Percentiles rank a stretch among this genome's conserved stretches.
Evolutionary conservation across 768 basidiomycete species (phyloP).

Genomic region (Lactarius evosmus): DNA sequence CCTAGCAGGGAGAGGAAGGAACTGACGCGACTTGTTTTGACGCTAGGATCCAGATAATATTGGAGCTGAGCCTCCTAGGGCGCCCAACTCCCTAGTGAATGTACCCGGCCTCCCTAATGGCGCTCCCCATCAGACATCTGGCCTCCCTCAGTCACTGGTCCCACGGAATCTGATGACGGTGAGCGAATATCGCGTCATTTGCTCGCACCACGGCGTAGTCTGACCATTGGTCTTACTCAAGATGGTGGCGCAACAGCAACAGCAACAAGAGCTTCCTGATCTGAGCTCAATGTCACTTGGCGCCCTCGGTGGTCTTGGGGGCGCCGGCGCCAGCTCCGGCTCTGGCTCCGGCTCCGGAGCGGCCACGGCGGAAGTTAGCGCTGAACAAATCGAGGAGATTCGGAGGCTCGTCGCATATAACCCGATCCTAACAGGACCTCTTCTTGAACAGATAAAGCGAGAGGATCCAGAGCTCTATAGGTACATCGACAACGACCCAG

Average conservation of each 20-base stretch:
- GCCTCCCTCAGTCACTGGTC: constrained; percentile 37
- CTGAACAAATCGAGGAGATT: constrained; percentile 63
- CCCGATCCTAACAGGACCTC: constrained; percentile 69
- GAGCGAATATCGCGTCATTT: constrained; percentile 25
- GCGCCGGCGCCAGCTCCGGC: neutral
- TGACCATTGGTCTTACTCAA: constrained; percentile 30
- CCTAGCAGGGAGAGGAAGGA: neutral
- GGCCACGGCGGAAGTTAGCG: constrained; percentile 34
- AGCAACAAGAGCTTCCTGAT: constrained; percentile 34
- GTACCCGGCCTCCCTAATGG: constrained; percentile 32
- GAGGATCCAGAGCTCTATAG: constrained; percentile 76
- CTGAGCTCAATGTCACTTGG: constrained; percentile 29
- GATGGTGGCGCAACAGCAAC: constrained; percentile 71
- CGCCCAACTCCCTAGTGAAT: constrained; percentile 35
- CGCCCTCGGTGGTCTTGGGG: constrained; percentile 30
- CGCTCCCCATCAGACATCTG: constrained; percentile 36
- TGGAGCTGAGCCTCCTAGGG: constrained; percentile 44
- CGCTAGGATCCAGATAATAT: constrained; percentile 70
- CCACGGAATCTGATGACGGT: constrained; percentile 88
- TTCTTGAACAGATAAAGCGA: constrained; percentile 77
- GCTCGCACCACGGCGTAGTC: neutral
- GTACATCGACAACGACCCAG: constrained; percentile 66
- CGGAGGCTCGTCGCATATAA: constrained; percentile 73
- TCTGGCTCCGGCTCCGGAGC: neutral
- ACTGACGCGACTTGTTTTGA: constrained; percentile 21